Base-by-base conservation (phyloP, 2,329 filamentous ascomycete genomes). In the Hymenoscyphus occultus region DNA sequence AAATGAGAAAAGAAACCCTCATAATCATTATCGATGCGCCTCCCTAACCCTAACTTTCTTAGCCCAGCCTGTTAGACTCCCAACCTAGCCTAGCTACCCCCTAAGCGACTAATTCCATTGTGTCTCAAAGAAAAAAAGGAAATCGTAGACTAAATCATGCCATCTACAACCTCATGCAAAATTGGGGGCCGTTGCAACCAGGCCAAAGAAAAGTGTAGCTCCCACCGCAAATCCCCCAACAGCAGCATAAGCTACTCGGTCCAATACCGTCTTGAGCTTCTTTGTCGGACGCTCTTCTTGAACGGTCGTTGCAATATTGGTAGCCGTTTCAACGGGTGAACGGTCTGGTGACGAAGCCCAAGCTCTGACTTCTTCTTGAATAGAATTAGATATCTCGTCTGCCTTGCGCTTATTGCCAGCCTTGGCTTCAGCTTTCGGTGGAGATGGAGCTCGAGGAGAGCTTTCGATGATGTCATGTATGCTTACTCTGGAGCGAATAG, bases 171-270 rank as follows among this genome's bases (percentile, higher is more conserved):
- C 57, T 72, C 62, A 73, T 39, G 70, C 40, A 35, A 75, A 74
- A 35, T 77, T 73, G 9, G 76, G 75, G 59, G 77, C 77, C 54
- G 76, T 77, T 58, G 75, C 76, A 60, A 78, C 76, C 61, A 79
- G 68, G 56, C 73, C 70, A 13, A 75, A 74, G 66, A 79, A 78
- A 35, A 78, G 69, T 28, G 75, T 74, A 42, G 68, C 74, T 48
- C 75, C 76, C 63, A 74, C 73, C 63, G 76, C 73, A 14, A 73
- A 73, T 39, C 76, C 77, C 62, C 76, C 77, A 39, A 78, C 69
- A 59, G 76, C 75, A 62, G 73, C 72, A 60, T 73, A 76, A 22
- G 71, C 71, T 22, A 71, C 68, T 58, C 69, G 71, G 60, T 73
- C 72, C 12, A 71, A 59, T 31, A 74, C 54, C 19, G 69, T 72